A percentile compares a stretch with the other conserved stretches of the same genome.
Conservation (phyloP, 2,329 filamentous ascomycete species). For the Neopestalotiopsis sp. region DNA sequence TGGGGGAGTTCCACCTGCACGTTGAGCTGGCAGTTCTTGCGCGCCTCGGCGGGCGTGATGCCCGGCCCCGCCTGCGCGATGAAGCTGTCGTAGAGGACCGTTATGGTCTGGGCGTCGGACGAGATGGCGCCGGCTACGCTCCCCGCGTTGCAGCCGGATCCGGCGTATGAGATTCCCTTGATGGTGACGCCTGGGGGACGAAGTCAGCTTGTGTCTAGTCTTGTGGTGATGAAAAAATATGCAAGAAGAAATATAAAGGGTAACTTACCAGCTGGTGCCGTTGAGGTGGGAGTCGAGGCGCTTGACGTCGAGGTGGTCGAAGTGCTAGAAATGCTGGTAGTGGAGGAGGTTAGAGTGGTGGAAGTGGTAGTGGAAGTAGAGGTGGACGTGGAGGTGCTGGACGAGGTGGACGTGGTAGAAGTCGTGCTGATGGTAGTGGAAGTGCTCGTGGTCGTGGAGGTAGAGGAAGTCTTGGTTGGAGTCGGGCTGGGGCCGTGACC, state of each 20-base stretch:
- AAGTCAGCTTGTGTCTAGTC: no score
- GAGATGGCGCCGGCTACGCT: slow-evolving; percentile 32
- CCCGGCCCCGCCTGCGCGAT: slow-evolving; percentile 53
- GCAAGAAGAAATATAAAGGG: no score
- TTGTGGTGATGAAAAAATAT: no score
- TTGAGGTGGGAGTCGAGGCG: neutral
- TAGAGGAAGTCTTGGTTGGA: neutral
- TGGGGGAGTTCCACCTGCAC: slow-evolving; percentile 44
- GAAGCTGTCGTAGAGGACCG: slow-evolving; percentile 59
- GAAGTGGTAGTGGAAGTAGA: neutral
- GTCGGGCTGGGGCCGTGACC: neutral
- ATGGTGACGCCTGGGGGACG: slow-evolving; percentile 28
- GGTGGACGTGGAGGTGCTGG: neutral
- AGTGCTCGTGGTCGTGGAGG: neutral
- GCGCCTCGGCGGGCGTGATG: slow-evolving; percentile 46
- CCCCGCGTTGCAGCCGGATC: slow-evolving; percentile 34
- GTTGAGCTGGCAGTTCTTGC: slow-evolving; percentile 61
- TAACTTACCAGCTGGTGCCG: slow-evolving; percentile 24
- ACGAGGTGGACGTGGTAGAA: neutral
- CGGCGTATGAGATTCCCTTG: slow-evolving; percentile 31
- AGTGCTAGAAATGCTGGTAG: neutral
- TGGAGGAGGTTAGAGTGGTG: neutral
- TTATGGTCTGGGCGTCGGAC: slow-evolving; percentile 41
- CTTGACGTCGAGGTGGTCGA: neutral
- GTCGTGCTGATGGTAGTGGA: neutral